Percentiles rank a stretch among this genome's conserved stretches.
These are phyloP conservation scores for Liquidambar formosana DNA, from an alignment of 164 flowering plant species.

Conservation along the genomic window DNA sequence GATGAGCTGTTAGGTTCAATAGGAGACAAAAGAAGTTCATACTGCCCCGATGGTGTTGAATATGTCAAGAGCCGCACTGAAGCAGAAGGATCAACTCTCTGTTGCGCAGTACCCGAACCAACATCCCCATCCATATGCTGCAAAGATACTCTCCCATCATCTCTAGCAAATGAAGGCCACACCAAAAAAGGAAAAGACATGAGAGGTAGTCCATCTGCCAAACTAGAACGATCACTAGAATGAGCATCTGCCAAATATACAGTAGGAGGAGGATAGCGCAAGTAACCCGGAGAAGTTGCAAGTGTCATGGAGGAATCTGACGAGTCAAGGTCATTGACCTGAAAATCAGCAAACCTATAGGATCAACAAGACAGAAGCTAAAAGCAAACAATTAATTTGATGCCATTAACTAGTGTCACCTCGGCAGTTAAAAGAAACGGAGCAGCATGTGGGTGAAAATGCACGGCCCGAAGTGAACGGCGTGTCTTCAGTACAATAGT, in stretches of 20 bases:
- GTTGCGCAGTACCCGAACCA: constrained; percentile 37
- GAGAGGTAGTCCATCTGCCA: constrained; percentile 48
- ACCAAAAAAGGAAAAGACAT: constrained; percentile 58
- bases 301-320: constrained; percentile 82
- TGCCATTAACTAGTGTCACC: constrained; percentile 36
- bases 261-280: constrained; percentile 85
- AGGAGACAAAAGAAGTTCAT: constrained; percentile 63
- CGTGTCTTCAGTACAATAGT: constrained; percentile 73
- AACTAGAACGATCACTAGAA: constrained; percentile 37
- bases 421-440: constrained; percentile 93
- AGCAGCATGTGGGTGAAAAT: constrained; percentile 93
- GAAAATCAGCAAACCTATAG: constrained; percentile 22
- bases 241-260: constrained; percentile 72
- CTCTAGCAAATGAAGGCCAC: constrained; percentile 62
- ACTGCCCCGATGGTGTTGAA: constrained; percentile 54
- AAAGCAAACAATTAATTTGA: constrained; percentile 5
- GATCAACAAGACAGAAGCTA: constrained; percentile 11
- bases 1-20: constrained; percentile 50
- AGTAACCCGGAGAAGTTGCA: constrained; percentile 81
- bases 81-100: constrained; percentile 48
- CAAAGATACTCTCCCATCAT: constrained; percentile 39
- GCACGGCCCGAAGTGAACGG: constrained; percentile 97
- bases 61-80: constrained; percentile 56
- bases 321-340: constrained; percentile 93
- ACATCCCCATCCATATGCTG: constrained; percentile 36